phyloP scores from a whole-genome alignment of 73 alveolate species.

The Symbiodinium pilosum region DNA sequence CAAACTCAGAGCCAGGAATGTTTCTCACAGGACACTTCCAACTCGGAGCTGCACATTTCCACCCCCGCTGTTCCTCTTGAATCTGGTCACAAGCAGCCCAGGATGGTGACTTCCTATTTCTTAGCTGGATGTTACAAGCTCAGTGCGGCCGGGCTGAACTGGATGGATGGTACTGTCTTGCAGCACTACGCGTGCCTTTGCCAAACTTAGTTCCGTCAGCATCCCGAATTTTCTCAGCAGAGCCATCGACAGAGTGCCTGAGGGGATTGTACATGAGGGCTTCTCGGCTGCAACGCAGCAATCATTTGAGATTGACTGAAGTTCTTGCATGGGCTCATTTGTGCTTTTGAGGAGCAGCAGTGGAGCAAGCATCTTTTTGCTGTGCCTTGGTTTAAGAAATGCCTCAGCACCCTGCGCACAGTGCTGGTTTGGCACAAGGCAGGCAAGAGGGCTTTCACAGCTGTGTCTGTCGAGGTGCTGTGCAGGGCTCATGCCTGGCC shows the following conservation, averaged over 20 bases:
- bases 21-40: too few species aligned
- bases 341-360: background rate
- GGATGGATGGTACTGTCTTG: constrained; percentile 13
- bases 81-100: too few species aligned
- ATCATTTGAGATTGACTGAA: too few species aligned
- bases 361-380: background rate
- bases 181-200: background rate
- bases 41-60: too few species aligned
- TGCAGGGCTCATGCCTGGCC: background rate
- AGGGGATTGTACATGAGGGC: background rate
- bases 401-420: too few species aligned
- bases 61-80: too few species aligned
- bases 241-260: background rate
- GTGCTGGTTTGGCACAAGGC: too few species aligned
- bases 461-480: background rate
- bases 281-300: background rate
- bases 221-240: too few species aligned
- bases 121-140: constrained; percentile 17
- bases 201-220: background rate
- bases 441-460: too few species aligned
- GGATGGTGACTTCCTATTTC: background rate
- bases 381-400: background rate
- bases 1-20: too few species aligned
- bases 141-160: background rate
- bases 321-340: background rate